These are phyloP conservation scores for Astraeus odoratus DNA, from an alignment of 768 basidiomycete genomes.

Conservation along the genomic window DNA sequence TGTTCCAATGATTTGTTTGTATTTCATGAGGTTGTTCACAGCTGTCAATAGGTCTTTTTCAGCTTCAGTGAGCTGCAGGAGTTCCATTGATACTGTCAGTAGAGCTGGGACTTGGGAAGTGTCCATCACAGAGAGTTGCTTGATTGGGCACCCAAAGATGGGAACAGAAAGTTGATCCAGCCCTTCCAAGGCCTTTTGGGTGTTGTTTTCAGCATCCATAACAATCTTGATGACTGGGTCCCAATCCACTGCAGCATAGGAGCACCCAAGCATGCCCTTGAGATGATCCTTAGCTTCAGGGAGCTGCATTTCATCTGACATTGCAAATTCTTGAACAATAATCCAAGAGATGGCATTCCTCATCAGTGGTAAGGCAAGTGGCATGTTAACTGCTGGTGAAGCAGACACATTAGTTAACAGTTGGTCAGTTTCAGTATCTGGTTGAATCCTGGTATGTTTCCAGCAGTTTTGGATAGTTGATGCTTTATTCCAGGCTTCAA, in stretches of 20 bases:
- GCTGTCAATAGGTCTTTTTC: background rate
- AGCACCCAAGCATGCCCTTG: constrained; percentile 3
- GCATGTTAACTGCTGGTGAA: background rate
- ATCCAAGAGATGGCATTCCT: background rate
- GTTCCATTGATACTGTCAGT: too few species aligned
- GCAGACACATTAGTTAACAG: background rate
- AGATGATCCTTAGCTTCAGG: constrained; percentile 8
- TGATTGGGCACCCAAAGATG: background rate
- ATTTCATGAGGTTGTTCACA: constrained; percentile 7
- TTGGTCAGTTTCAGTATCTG: background rate
- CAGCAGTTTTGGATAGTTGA: too few species aligned
- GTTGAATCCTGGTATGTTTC: too few species aligned
- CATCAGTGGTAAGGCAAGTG: background rate
- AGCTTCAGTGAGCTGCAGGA: background rate
- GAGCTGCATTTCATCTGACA: constrained; percentile 6
- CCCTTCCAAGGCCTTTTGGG: background rate
- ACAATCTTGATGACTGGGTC: constrained; percentile 9
- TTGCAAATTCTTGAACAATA: background rate
- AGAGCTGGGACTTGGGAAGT: too few species aligned
- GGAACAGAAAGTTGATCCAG: background rate
- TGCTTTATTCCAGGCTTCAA: too few species aligned
- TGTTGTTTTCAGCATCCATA: constrained; percentile 10
- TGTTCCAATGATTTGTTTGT: constrained; percentile 8
- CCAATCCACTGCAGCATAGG: constrained; percentile 11
- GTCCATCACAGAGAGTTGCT: background rate